These are phyloP conservation scores for Candida bentonensis DNA, from an alignment of 805 yeast species.

Conservation along the genomic window DNA sequence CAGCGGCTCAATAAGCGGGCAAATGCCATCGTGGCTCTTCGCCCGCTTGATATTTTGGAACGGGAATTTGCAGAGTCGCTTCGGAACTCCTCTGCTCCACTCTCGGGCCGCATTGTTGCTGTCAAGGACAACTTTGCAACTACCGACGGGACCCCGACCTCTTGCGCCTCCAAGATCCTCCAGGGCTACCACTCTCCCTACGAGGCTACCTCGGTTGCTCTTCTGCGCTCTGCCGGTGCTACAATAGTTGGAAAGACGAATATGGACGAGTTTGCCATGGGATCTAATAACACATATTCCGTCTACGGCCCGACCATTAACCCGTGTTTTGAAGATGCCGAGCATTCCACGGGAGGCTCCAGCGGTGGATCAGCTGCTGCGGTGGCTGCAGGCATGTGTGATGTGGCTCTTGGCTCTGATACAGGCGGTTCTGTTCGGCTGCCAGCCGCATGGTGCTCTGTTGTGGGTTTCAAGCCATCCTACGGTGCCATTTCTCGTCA, in stretches of 20 bases:
- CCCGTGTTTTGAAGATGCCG: conserved; percentile 28
- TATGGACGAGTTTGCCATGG: conserved; percentile 98
- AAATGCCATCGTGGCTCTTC: not conserved
- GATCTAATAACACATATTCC: conserved; percentile 30
- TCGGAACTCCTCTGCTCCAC: not conserved
- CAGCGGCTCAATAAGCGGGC: not conserved
- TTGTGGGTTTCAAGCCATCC: conserved; percentile 82
- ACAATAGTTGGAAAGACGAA: conserved; percentile 63
- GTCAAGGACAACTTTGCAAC: conserved; percentile 78
- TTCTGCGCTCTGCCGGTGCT: conserved; percentile 41
- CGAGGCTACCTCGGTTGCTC: conserved; percentile 55
- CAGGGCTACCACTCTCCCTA: conserved; percentile 55
- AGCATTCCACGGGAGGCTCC: conserved; percentile 68
- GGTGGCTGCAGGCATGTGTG: conserved; percentile 57
- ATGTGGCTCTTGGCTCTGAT: conserved; percentile 81
- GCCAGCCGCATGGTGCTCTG: conserved; percentile 81
- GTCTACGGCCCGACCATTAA: conserved; percentile 21
- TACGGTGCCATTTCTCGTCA: conserved; percentile 85
- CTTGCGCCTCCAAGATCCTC: conserved; percentile 64
- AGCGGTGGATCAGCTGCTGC: conserved; percentile 96
- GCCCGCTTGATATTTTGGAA: not conserved
- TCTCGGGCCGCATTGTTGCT: conserved; percentile 26
- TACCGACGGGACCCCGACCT: conserved; percentile 40
- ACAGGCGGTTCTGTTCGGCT: conserved; percentile 94
- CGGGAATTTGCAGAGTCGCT: conserved; percentile 9